These are phyloP conservation scores for Apiospora marii DNA, from an alignment of 2,329 filamentous ascomycete genomes.

Conservation along the genomic window DNA sequence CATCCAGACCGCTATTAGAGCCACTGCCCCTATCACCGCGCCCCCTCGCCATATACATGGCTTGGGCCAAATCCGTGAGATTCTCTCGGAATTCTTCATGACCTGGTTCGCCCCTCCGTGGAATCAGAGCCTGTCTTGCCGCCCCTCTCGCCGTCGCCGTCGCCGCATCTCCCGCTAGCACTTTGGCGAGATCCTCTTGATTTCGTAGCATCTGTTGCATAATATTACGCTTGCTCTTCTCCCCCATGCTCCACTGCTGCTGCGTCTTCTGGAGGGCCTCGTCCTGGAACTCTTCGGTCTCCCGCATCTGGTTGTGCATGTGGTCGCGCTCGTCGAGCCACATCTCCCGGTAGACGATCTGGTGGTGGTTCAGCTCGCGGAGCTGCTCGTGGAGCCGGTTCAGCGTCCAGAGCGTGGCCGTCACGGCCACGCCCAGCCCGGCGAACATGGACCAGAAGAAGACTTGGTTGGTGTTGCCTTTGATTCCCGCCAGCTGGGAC, in stretches of 20 bases:
- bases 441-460: slow-evolving; percentile 27
- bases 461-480: slow-evolving; percentile 25
- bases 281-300: not conserved
- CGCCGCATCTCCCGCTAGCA: not conserved
- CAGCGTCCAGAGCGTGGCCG: slow-evolving; percentile 22
- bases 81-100: not conserved
- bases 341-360: slow-evolving; percentile 23
- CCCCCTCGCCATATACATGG: not conserved
- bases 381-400: slow-evolving; percentile 25
- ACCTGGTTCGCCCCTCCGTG: not conserved
- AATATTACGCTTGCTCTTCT: not conserved
- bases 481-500: slow-evolving; percentile 18
- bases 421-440: not conserved
- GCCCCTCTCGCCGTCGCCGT: not conserved
- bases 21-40: not conserved
- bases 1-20: not conserved
- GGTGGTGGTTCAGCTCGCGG: slow-evolving; percentile 25
- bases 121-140: not conserved
- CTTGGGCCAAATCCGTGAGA: not conserved
- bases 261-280: not conserved
- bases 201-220: not conserved
- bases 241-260: not conserved
- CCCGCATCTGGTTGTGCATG: slow-evolving; percentile 18
- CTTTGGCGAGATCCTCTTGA: not conserved
- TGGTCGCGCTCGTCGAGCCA: slow-evolving; percentile 25